Percentiles rank a stretch among this genome's conserved stretches.
Evolutionary conservation across 345 rosid species (phyloP).

Genomic region (Crucihimalaya himalaica): DNA sequence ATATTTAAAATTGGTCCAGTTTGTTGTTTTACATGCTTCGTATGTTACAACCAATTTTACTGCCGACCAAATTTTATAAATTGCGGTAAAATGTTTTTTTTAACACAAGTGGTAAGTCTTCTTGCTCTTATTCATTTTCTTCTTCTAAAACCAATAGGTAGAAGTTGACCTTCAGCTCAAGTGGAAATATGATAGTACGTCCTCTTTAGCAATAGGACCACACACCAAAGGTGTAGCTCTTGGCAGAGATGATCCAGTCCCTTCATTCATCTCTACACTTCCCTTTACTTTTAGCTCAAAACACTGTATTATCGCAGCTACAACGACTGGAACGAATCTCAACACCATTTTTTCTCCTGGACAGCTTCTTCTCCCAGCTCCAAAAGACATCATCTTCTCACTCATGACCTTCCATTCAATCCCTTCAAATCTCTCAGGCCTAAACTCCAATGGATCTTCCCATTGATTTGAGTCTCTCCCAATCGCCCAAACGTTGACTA

Average conservation of each 20-base stretch:
- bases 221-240: constrained; percentile 61
- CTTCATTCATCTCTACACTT: constrained; percentile 61
- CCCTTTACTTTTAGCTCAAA: constrained; percentile 43
- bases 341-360: constrained; percentile 47
- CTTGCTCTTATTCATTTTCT: not conserved
- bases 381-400: constrained; percentile 55
- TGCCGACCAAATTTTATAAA: too few relatives aligned
- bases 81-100: not conserved
- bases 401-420: constrained; percentile 41
- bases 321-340: constrained; percentile 27
- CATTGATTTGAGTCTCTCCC: constrained; percentile 56
- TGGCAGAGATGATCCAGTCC: constrained; percentile 52
- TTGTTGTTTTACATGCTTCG: constrained; percentile 5
- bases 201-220: constrained; percentile 45
- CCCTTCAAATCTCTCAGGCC: constrained; percentile 62
- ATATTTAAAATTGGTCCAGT: not conserved
- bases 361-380: constrained; percentile 64
- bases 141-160: constrained; percentile 9
- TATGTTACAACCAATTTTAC: too few relatives aligned
- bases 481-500: constrained; percentile 58
- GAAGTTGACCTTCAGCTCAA: not conserved
- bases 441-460: constrained; percentile 58
- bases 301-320: constrained; percentile 38
- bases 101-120: not conserved
- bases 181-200: not conserved